Evolutionary conservation across 495 filamentous ascomycete species (phyloP).

Genomic region (Cryomyces minteri): DNA sequence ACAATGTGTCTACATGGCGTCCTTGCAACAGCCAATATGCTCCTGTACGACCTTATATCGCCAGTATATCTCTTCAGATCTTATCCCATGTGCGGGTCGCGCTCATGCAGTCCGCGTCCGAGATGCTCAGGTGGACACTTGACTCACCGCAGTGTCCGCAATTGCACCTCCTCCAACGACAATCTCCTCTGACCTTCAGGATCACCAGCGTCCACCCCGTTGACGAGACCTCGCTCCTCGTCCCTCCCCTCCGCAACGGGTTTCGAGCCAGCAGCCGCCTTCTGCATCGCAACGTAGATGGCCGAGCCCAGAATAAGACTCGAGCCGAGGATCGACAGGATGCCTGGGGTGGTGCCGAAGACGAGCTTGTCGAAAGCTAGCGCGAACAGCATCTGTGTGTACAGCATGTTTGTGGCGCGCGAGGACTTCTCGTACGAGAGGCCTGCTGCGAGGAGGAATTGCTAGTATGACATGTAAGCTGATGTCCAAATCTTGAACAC

Average conservation of each 20-base stretch:
- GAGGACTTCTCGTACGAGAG: conserved; percentile 41
- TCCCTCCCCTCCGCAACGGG: conserved; percentile 14
- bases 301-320: conserved; percentile 66
- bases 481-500: neutral
- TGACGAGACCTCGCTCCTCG: conserved; percentile 3
- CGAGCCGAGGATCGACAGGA: conserved; percentile 51
- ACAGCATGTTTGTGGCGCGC: conserved; percentile 75
- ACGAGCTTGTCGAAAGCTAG: conserved; percentile 62
- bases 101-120: too few relatives aligned
- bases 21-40: too few relatives aligned
- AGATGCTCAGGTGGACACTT: too few relatives aligned
- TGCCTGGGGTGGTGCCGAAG: conserved; percentile 50
- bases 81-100: too few relatives aligned
- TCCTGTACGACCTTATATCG: too few relatives aligned
- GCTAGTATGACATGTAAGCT: conserved; percentile 15
- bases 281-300: conserved; percentile 53
- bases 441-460: conserved; percentile 73
- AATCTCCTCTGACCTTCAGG: too few relatives aligned
- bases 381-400: conserved; percentile 86
- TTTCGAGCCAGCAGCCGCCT: conserved; percentile 4
- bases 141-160: too few relatives aligned
- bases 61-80: too few relatives aligned
- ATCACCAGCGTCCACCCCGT: conserved; percentile 10
- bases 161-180: too few relatives aligned
- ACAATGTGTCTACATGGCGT: too few relatives aligned